phyloP scores from a whole-genome alignment of 2,329 filamentous ascomycete species.

The Trichothecium roseum region DNA sequence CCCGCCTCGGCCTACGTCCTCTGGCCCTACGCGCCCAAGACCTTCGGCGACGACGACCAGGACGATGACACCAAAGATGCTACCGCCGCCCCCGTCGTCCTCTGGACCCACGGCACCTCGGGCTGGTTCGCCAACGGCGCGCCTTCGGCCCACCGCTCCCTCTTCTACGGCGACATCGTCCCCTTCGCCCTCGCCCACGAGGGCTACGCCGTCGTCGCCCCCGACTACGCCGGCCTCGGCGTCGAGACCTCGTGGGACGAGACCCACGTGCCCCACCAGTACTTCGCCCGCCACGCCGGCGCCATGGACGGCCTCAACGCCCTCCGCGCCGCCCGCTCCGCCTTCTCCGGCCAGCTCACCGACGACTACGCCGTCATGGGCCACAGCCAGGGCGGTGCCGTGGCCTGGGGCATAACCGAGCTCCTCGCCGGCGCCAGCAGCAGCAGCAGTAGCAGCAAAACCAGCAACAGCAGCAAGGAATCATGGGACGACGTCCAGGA shows the following conservation, averaged over 20 bases:
- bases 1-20: conserved; percentile 1
- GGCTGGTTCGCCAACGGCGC: conserved; percentile 24
- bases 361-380: conserved; percentile 30
- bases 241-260: conserved; percentile 20
- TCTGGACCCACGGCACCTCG: conserved; percentile 33
- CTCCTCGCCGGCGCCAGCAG: conserved; percentile 13
- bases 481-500: conserved; percentile 1
- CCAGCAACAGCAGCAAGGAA: conserved; percentile 8
- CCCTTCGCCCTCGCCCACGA: conserved; percentile 25
- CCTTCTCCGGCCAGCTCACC: conserved; percentile 22
- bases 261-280: conserved; percentile 26
- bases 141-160: conserved; percentile 25
- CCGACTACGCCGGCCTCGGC: conserved; percentile 33
- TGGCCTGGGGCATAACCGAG: conserved; percentile 23
- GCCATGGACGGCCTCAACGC: conserved; percentile 32
- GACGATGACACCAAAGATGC: background rate
- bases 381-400: conserved; percentile 33
- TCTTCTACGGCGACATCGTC: conserved; percentile 25
- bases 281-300: conserved; percentile 20
- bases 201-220: conserved; percentile 32
- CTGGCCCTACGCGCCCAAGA: background rate
- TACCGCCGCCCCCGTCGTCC: conserved; percentile 17
- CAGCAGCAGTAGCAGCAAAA: too few relatives aligned
- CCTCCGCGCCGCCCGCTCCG: conserved; percentile 26
- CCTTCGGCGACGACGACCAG: background rate